Percentiles rank a stretch among this genome's conserved stretches.
Conservation (phyloP, 2,329 filamentous ascomycete genomes). For the Fusarium succisae region DNA sequence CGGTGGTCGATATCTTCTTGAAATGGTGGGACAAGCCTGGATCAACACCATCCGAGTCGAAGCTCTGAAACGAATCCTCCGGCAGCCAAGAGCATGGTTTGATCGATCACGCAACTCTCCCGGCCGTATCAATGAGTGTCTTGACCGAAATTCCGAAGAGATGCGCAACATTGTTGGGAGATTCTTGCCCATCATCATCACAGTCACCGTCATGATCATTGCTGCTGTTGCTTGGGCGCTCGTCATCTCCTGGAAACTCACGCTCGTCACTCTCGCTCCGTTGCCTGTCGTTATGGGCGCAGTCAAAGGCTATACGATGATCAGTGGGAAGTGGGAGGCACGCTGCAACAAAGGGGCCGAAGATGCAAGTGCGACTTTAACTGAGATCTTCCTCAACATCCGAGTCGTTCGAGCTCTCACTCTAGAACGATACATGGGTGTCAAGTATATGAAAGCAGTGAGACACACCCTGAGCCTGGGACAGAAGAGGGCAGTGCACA, state of each 20-base stretch:
- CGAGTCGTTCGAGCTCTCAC: slow-evolving; percentile 79
- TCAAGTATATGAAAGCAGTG: slow-evolving; percentile 67
- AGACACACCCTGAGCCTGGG: slow-evolving; percentile 67
- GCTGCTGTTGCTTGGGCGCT: slow-evolving; percentile 81
- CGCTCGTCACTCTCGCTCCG: slow-evolving; percentile 76
- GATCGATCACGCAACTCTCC: slow-evolving; percentile 73
- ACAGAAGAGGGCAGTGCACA: slow-evolving; percentile 70
- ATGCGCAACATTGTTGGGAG: slow-evolving; percentile 84
- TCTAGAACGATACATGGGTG: slow-evolving; percentile 75
- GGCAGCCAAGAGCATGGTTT: slow-evolving; percentile 84
- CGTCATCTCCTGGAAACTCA: slow-evolving; percentile 79
- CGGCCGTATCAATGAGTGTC: slow-evolving; percentile 70
- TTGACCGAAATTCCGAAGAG: slow-evolving; percentile 87
- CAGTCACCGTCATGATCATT: slow-evolving; percentile 71
- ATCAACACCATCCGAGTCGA: slow-evolving; percentile 74
- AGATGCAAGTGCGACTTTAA: slow-evolving; percentile 65
- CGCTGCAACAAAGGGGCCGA: slow-evolving; percentile 71
- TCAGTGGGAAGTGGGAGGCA: slow-evolving; percentile 77
- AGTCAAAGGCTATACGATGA: slow-evolving; percentile 70
- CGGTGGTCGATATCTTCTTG: slow-evolving; percentile 75
- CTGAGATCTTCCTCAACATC: slow-evolving; percentile 82
- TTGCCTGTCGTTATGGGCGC: slow-evolving; percentile 73
- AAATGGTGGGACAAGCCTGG: slow-evolving; percentile 79
- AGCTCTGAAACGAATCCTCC: slow-evolving; percentile 75
- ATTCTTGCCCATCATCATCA: slow-evolving; percentile 76